These are phyloP conservation scores for Alloteropsis angusta DNA, from an alignment of 202 grass and related monocot genomes.

Conservation along the genomic window DNA sequence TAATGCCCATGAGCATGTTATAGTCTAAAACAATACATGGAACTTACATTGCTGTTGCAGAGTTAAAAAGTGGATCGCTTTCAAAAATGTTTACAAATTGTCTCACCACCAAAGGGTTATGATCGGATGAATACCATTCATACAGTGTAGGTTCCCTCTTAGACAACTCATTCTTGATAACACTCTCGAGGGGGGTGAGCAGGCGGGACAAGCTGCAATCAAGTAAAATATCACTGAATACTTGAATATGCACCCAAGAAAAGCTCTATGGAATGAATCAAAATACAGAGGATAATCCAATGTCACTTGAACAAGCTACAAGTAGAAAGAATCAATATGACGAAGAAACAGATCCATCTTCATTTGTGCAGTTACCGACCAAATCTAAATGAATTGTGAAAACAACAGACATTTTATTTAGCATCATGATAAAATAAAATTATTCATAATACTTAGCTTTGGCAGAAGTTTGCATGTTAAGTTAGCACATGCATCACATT, in stretches of 20 bases:
- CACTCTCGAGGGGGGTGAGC: constrained; percentile 55
- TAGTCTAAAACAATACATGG: constrained; percentile 1
- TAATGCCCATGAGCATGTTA: constrained; percentile 4
- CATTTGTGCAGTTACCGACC: not conserved
- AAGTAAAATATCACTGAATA: constrained; percentile 8
- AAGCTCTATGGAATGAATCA: not conserved
- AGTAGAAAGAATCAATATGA: not conserved
- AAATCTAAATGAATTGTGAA: not conserved
- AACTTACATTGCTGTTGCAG: constrained; percentile 67
- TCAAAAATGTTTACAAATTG: constrained; percentile 89
- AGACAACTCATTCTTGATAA: constrained; percentile 62
- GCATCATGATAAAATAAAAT: not conserved
- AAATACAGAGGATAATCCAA: not conserved
- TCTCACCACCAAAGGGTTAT: constrained; percentile 67
- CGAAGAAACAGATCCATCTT: not conserved
- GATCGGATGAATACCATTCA: constrained; percentile 86
- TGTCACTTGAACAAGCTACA: not conserved
- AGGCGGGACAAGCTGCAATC: constrained; percentile 70
- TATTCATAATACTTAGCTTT: not conserved
- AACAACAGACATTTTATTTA: not conserved
- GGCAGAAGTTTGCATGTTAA: not conserved
- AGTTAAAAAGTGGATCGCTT: constrained; percentile 63
- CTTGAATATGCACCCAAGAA: not conserved
- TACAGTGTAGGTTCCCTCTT: constrained; percentile 54
- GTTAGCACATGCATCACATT: not conserved